A percentile compares a stretch with the other conserved stretches of the same genome.
These are phyloP conservation scores for Glonium stellatum DNA, from an alignment of 495 filamentous ascomycete genomes.

Conservation along the genomic window DNA sequence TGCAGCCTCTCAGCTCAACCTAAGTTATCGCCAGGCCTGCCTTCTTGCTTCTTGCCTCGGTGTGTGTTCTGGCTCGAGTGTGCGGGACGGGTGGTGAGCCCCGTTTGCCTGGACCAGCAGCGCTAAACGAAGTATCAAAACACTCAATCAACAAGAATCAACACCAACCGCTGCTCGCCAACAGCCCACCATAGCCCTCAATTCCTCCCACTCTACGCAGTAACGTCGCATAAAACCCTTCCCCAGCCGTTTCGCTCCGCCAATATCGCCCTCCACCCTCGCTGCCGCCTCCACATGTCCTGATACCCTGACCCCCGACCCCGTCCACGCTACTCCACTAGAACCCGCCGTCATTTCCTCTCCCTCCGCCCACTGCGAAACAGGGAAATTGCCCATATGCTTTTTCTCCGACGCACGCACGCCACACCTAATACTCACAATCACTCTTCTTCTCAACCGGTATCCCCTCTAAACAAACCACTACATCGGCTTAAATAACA, in stretches of 20 bases:
- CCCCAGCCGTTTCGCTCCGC: background rate
- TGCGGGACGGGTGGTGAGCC: background rate
- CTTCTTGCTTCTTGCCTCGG: background rate
- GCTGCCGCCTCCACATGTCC: background rate
- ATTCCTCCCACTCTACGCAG: background rate
- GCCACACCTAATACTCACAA: conserved; percentile 4
- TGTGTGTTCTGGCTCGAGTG: background rate
- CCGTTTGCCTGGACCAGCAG: background rate
- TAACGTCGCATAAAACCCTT: background rate
- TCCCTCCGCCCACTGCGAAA: background rate
- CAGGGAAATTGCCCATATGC: conserved; percentile 12
- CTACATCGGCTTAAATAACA: background rate
- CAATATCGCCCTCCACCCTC: background rate
- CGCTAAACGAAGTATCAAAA: background rate
- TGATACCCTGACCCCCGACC: background rate
- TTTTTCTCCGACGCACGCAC: conserved; percentile 20
- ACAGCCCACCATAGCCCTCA: background rate
- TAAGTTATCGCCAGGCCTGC: too few relatives aligned
- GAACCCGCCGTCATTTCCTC: background rate
- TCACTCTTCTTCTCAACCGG: background rate
- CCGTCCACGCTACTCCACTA: background rate
- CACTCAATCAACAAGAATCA: background rate
- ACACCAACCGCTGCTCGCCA: background rate
- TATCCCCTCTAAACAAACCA: background rate
- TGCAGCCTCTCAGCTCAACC: too few relatives aligned